These are phyloP conservation scores for Salix arbutifolia DNA, from an alignment of 345 rosid species.

Conservation along the genomic window DNA sequence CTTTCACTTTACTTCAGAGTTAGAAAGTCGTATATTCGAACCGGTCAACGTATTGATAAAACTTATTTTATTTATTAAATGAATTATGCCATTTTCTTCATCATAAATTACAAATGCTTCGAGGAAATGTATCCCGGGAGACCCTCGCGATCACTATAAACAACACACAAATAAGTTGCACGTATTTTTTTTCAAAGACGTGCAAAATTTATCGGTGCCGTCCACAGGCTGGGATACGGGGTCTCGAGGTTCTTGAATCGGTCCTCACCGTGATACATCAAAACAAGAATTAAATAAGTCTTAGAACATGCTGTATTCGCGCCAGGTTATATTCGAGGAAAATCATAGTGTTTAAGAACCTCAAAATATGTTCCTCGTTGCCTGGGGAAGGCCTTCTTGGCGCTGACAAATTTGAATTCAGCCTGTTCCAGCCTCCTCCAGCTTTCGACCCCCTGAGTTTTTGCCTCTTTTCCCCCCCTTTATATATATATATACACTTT, in stretches of 20 bases:
- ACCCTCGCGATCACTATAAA: not conserved
- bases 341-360: not conserved
- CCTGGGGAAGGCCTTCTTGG: not conserved
- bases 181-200: not conserved
- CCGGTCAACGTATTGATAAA: no score
- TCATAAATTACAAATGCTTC: no score
- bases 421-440: not conserved
- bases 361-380: no score
- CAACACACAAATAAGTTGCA: not conserved
- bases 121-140: not conserved
- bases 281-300: not conserved
- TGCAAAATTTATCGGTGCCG: not conserved
- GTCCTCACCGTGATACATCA: no score
- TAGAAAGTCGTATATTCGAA: no score
- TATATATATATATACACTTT: no score
- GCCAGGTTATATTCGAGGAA: not conserved
- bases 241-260: no score
- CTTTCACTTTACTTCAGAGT: no score
- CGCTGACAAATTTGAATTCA: not conserved
- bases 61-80: no score
- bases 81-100: no score
- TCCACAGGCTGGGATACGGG: no score
- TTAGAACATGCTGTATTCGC: not conserved
- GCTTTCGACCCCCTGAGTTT: not conserved
- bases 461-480: no score